Base-by-base conservation (phyloP, 345 rosid genomes). In the Camelina laxa region DNA sequence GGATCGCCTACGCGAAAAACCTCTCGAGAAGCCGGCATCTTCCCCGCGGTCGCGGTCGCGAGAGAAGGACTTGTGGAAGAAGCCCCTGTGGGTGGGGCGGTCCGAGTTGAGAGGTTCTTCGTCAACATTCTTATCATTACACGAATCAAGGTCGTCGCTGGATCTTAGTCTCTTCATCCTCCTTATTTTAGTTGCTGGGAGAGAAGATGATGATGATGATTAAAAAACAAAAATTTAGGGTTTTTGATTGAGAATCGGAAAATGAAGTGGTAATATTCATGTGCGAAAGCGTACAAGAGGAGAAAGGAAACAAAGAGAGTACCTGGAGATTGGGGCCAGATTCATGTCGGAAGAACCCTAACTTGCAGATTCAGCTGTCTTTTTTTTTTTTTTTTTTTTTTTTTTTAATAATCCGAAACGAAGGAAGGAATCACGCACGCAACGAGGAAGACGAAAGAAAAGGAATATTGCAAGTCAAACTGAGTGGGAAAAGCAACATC, bases 91-190 rank as follows among this genome's bases (percentile, higher is more conserved):
- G 65, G n/a, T n/a, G n/a, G 86, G 75, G 19, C 90, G 85, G 70
- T 79, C 82, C 20, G 79, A 84, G 71, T 81, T 85, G 75, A 68
- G 71, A 30, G 85, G 63, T 17, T 84, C 92, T 61, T 85, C 85
- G 9, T 60, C 67, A 2, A 72, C 67, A 69, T 41, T 79, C 58
- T 86, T 89, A 21, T 87, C 93, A 36, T 69, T 75, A 1, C 65
- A 82, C 20, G 87, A 89, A 78, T 84, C 89, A 31, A 91, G 86
- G 83, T 91, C 96, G 47, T 88, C 92, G 75, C 86, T 89, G 47
- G 98, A 93, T 82, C 92, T 88, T 83, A 89, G 77, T 31, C 97
- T 83, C 91, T 93, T 93, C 98, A 87, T 87, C 50, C 35, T 69
- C 6, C 6, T 2, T 7, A 3, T 33, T 33, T 50, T 50, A 49